Percentiles rank a stretch among this genome's conserved stretches.
These are phyloP conservation scores for Lophium mytilinum DNA, from an alignment of 495 filamentous ascomycete species.

Conservation along the genomic window DNA sequence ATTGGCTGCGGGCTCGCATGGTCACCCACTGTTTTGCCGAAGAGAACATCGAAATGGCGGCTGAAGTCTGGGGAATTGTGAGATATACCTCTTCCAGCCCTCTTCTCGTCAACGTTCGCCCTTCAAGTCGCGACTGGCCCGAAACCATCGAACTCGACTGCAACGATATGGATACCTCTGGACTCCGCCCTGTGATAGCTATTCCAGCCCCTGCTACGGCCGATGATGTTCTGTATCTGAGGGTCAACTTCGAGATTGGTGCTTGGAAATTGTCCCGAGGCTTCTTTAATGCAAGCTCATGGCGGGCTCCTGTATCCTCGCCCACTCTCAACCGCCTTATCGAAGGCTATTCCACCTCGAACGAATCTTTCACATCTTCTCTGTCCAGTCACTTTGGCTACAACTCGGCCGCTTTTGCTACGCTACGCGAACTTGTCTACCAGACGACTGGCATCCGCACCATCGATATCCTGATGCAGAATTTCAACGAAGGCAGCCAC, in stretches of 20 bases:
- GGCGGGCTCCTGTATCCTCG: constrained; percentile 36
- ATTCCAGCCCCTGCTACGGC: constrained; percentile 36
- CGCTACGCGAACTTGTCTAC: constrained; percentile 21
- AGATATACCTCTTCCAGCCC: constrained; percentile 17
- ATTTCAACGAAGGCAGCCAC: constrained; percentile 33
- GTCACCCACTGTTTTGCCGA: constrained; percentile 47
- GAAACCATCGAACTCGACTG: constrained; percentile 37
- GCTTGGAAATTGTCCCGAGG: constrained; percentile 46
- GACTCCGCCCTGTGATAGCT: constrained; percentile 34
- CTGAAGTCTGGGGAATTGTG: constrained; percentile 27
- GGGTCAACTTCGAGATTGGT: constrained; percentile 48
- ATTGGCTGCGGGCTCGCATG: constrained; percentile 54
- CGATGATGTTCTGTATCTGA: constrained; percentile 41
- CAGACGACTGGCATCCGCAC: constrained; percentile 26
- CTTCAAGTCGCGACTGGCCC: constrained; percentile 33
- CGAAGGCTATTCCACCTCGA: constrained; percentile 10
- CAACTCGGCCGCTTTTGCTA: constrained; percentile 25
- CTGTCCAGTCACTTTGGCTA: constrained; percentile 7
- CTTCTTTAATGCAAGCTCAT: constrained; percentile 48
- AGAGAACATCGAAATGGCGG: constrained; percentile 26
- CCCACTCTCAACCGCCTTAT: constrained; percentile 41
- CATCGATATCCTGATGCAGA: constrained; percentile 30
- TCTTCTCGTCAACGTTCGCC: neutral
- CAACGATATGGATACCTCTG: constrained; percentile 38
- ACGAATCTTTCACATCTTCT: neutral